Percentiles rank a stretch among this genome's conserved stretches.
phyloP scores from a whole-genome alignment of 1,284 basidiomycete species.

The Ustilago nuda region DNA sequence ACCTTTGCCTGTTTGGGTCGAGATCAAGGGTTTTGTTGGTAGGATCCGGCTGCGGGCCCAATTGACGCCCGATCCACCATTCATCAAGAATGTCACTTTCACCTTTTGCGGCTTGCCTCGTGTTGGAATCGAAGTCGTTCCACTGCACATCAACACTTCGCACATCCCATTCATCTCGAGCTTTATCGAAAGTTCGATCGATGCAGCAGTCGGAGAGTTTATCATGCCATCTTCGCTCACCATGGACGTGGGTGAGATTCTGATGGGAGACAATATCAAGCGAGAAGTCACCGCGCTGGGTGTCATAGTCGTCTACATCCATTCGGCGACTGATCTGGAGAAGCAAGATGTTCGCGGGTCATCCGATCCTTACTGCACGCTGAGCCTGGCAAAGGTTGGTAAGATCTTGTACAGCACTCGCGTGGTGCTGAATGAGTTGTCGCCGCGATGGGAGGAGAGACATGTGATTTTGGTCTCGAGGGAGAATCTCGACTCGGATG shows the following conservation, averaged over 20 bases:
- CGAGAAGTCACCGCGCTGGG: conserved; percentile 55
- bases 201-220: conserved; percentile 54
- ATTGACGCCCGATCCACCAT: conserved; percentile 54
- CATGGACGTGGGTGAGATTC: conserved; percentile 54
- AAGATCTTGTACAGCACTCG: conserved; percentile 54
- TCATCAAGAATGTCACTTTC: conserved; percentile 54
- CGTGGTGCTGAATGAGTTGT: conserved; percentile 53
- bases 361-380: conserved; percentile 55
- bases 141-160: conserved; percentile 47
- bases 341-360: conserved; percentile 53
- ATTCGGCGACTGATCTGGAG: conserved; percentile 51
- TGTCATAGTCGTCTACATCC: conserved; percentile 50
- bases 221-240: conserved; percentile 54
- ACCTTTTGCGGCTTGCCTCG: conserved; percentile 54
- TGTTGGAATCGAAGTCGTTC: conserved; percentile 50
- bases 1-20: conserved; percentile 57
- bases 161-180: conserved; percentile 52
- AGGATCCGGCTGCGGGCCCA: conserved; percentile 43
- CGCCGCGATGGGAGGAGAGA: conserved; percentile 56
- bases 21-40: conserved; percentile 56
- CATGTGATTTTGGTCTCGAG: conserved; percentile 46
- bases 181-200: conserved; percentile 57
- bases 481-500: conserved; percentile 48
- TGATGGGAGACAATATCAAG: conserved; percentile 60
- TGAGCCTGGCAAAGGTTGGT: conserved; percentile 41